A percentile compares a stretch with the other conserved stretches of the same genome.
phyloP scores from a whole-genome alignment of 257 asterid genomes.

The Jacaranda copaia region DNA sequence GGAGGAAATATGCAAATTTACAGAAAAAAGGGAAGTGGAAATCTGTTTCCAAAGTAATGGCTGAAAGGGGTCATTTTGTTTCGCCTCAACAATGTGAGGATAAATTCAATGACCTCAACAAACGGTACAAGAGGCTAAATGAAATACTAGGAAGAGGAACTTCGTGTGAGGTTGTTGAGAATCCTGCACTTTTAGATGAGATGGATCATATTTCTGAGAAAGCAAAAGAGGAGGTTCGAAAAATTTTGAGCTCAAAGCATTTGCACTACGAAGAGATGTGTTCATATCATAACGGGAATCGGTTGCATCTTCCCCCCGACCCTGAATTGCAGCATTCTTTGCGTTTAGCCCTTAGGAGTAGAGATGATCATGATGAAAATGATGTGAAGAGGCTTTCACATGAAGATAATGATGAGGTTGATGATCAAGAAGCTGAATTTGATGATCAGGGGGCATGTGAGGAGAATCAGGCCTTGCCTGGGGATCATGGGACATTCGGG shows the following conservation, averaged over 20 bases:
- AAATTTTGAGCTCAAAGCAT: conserved; percentile 81
- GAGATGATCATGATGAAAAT: conserved; percentile 63
- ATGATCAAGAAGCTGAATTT: conserved; percentile 56
- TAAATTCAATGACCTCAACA: conserved; percentile 87
- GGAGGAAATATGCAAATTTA: conserved; percentile 60
- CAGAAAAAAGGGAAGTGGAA: conserved; percentile 88
- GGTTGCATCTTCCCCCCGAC: conserved; percentile 78
- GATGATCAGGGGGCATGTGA: conserved; percentile 59
- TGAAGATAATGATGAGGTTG: conserved; percentile 67
- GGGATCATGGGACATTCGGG: conserved; percentile 36
- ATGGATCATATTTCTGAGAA: conserved; percentile 77
- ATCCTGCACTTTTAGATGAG: conserved; percentile 66
- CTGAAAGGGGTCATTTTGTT: conserved; percentile 80
- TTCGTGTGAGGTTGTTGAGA: conserved; percentile 86
- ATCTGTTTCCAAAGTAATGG: conserved; percentile 84
- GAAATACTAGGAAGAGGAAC: conserved; percentile 92
- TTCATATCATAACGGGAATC: conserved; percentile 79
- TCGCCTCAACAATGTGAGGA: conserved; percentile 97
- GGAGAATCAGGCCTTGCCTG: conserved; percentile 46
- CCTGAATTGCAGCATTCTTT: conserved; percentile 73
- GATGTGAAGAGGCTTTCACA: conserved; percentile 45
- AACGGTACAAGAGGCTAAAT: conserved; percentile 86
- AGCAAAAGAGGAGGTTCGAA: conserved; percentile 78
- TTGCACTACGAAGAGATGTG: conserved; percentile 96
- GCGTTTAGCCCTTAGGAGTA: conserved; percentile 67